These are phyloP conservation scores for Linum trigynum DNA, from an alignment of 345 rosid genomes.

Conservation along the genomic window DNA sequence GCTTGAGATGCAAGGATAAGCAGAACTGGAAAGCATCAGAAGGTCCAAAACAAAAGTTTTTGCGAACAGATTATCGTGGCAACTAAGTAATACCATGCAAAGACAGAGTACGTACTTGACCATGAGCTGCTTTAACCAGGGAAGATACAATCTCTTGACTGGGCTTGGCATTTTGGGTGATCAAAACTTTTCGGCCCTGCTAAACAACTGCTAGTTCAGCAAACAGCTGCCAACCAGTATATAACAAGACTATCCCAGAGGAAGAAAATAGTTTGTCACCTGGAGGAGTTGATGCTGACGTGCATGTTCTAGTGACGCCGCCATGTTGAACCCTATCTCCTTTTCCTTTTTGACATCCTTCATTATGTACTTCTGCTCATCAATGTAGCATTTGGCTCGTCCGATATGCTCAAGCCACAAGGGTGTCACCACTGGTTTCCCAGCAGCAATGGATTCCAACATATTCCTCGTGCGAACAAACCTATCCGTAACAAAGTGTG, in stretches of 20 bases:
- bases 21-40: neutral
- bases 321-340: constrained; percentile 73
- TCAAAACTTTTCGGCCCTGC: constrained; percentile 62
- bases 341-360: constrained; percentile 68
- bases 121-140: constrained; percentile 58
- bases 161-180: constrained; percentile 67
- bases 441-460: constrained; percentile 80
- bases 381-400: constrained; percentile 54
- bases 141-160: constrained; percentile 50
- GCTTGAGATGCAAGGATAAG: no score
- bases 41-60: neutral
- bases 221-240: neutral
- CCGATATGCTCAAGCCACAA: constrained; percentile 73
- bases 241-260: constrained; percentile 5
- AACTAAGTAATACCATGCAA: neutral
- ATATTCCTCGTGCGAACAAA: constrained; percentile 83
- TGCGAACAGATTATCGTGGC: neutral
- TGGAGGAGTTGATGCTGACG: constrained; percentile 47
- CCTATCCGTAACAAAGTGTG: constrained; percentile 65
- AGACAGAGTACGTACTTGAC: constrained; percentile 37
- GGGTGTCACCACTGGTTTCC: constrained; percentile 72
- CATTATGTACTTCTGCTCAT: constrained; percentile 51
- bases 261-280: constrained; percentile 24
- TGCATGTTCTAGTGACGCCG: constrained; percentile 58
- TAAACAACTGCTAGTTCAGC: constrained; percentile 5